Evolutionary conservation across 2,329 filamentous ascomycete genomes (phyloP), one percentile per base, ranked within the genome.

Genomic region (Sphaerulina musiva): DNA sequence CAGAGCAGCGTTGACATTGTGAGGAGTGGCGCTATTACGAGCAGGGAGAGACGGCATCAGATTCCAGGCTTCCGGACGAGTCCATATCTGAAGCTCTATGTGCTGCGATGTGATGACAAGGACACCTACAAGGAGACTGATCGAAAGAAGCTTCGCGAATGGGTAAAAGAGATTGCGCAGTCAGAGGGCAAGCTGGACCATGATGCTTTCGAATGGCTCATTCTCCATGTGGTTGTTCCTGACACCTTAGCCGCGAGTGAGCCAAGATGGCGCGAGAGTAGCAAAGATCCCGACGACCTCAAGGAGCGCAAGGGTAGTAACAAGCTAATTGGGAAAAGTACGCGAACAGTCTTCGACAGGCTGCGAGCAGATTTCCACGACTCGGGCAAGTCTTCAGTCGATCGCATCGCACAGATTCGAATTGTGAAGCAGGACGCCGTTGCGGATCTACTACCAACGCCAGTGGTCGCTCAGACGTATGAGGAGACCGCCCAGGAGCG

Each of bases 141-240:
- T 6, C 81, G 90, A 48, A 83, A 87, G 64, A 82, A 88, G 62
- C 78, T 98, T 36, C 82, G 88, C 48, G 91, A 97, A 61, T 98
- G 93, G 93, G 82, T 97, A 64, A 95, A 93, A 70, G 76, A 80
- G 6, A 80, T 95, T 59, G 83, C 85, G 0, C 79, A 82, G 0
- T 75, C 80, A 0, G 76, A 81, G 1, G 88, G 78, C 65, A 84
- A 82, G 17, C 85, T 90, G 66, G 92, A 95, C 58, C 93, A 98
- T 67, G 92, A 98, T 74, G 92, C 93, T 0, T 95, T 87, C 63
- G 93, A 98, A 71, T 97, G 91, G 87, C 76, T 98, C 60, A 88
- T 98, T 51, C 68, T 98, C 20, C 93, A 98, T 69, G 88, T 98
- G 26, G 87, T 96, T 10, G 77, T 95, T 14, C 91, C 92, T 11